phyloP scores from a whole-genome alignment of 345 rosid species.

The Anacardium occidentale region DNA sequence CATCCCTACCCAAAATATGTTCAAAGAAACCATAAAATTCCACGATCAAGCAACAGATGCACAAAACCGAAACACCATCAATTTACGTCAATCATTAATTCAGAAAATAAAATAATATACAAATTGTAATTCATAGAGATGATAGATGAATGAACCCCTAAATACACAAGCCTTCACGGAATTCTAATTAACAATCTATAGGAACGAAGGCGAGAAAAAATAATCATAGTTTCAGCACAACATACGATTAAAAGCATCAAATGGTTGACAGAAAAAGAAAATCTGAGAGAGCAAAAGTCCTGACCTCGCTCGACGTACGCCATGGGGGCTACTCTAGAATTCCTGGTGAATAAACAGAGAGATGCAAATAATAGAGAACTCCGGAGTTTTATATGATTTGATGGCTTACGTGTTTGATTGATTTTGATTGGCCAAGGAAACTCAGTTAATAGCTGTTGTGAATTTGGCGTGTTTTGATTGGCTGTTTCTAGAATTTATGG shows the following conservation, averaged over 20 bases:
- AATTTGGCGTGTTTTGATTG: constrained; percentile 6
- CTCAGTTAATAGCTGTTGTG: neutral
- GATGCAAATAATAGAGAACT: neutral
- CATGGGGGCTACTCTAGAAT: constrained; percentile 15
- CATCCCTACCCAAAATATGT: neutral
- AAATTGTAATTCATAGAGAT: neutral
- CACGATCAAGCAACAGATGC: neutral
- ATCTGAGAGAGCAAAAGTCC: neutral
- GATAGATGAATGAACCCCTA: neutral
- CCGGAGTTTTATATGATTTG: neutral
- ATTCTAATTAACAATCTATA: neutral
- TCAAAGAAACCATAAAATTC: too few relatives aligned
- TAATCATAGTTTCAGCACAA: neutral
- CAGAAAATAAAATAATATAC: neutral
- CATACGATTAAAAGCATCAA: neutral
- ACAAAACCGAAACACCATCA: neutral
- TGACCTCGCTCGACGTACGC: constrained; percentile 31
- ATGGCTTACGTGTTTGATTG: neutral
- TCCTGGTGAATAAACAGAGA: neutral
- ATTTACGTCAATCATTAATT: neutral
- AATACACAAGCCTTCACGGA: neutral
- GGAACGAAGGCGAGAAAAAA: neutral
- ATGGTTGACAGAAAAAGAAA: neutral
- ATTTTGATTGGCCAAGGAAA: constrained; percentile 11
- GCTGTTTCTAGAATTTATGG: neutral